A percentile compares a stretch with the other conserved stretches of the same genome.
phyloP scores from a whole-genome alignment of 2,329 filamentous ascomycete species.

The Dryadomyces quercus-mongolicae region DNA sequence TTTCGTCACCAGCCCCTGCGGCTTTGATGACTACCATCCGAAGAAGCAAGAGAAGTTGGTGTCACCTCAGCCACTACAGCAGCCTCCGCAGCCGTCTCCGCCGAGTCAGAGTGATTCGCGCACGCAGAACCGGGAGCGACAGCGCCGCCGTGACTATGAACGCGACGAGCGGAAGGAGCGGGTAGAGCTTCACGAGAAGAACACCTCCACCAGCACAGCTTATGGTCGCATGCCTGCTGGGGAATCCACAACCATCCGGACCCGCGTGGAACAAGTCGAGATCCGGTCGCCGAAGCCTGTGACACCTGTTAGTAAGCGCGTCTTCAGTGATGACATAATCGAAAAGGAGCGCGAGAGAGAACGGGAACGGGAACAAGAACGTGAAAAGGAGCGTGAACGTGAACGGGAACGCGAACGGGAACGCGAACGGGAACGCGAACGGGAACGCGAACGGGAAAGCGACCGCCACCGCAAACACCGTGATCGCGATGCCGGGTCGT shows the following conservation, averaged over 20 bases:
- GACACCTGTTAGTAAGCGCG: slow-evolving; percentile 54
- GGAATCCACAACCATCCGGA: not conserved
- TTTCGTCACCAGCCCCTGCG: slow-evolving; percentile 41
- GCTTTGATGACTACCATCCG: slow-evolving; percentile 32
- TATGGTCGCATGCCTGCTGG: too few species aligned
- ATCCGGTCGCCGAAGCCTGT: slow-evolving; percentile 81
- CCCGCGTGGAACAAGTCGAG: slow-evolving; percentile 20
- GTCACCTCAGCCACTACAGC: not conserved
- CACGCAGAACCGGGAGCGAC: not conserved
- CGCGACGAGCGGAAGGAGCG: not conserved
- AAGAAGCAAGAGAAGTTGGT: slow-evolving; percentile 2
- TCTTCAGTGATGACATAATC: slow-evolving; percentile 41
- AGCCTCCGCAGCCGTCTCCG: slow-evolving; percentile 1
- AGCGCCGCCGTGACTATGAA: not conserved
- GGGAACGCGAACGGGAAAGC: not conserved
- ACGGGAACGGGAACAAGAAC: not conserved
- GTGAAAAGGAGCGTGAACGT: not conserved
- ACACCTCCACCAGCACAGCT: too few species aligned
- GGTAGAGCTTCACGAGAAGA: too few species aligned
- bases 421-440: not conserved
- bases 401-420: not conserved
- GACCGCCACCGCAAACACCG: not conserved
- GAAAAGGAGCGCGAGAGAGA: not conserved
- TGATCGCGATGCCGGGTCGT: not conserved
- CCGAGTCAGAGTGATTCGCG: slow-evolving; percentile 11